phyloP scores from a whole-genome alignment of 352 stramenopile genomes.

The Phytophthora sansomeana region DNA sequence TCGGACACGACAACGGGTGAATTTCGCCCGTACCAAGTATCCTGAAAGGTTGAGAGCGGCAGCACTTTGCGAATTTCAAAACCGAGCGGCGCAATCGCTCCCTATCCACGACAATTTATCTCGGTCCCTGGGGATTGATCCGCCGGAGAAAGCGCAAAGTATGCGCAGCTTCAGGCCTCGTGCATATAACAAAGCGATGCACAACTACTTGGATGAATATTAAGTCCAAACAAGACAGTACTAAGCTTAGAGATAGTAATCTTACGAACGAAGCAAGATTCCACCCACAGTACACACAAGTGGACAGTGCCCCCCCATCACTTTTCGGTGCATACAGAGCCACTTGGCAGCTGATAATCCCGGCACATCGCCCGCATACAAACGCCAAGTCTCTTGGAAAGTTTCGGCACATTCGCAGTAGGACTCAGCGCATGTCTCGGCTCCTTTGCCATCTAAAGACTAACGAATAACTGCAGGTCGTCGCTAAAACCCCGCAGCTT shows the following conservation, averaged over 20 bases:
- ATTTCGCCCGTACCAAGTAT: neutral
- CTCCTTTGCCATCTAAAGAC: neutral
- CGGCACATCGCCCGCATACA: neutral
- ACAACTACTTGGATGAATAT: neutral
- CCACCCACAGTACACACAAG: neutral
- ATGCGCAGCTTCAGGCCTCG: neutral
- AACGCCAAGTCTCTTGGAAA: neutral
- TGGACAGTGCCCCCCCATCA: constrained; percentile 1
- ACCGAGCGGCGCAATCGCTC: neutral
- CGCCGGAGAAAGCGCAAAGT: neutral
- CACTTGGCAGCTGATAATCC: neutral
- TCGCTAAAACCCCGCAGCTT: neutral
- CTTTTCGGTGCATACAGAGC: too few relatives aligned
- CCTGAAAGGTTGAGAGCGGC: neutral
- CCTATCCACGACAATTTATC: neutral
- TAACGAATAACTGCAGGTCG: too few relatives aligned
- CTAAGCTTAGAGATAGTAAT: neutral
- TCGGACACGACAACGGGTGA: neutral
- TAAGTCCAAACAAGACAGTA: neutral
- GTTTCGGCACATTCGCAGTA: neutral
- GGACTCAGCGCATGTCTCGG: neutral
- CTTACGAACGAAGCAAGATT: neutral
- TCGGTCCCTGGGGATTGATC: neutral
- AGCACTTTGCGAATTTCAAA: neutral
- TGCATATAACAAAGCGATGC: neutral